phyloP scores from a whole-genome alignment of 345 rosid genomes.

The Camelina sativa region DNA sequence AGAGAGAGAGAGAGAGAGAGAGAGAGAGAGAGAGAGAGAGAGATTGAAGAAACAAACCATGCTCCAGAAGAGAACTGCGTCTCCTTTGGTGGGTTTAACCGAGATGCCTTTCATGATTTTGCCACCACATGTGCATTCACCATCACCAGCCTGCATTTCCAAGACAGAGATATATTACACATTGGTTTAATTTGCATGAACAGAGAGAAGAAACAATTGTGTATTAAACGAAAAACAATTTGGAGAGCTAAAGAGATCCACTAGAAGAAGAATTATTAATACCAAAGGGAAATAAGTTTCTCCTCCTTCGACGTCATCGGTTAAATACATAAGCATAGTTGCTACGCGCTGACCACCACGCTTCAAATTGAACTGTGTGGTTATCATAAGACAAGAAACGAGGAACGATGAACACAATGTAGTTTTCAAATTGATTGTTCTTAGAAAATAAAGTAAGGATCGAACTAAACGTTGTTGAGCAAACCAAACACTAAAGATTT shows the following conservation, averaged over 20 bases:
- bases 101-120: slow-evolving; percentile 72
- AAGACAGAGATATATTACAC: not conserved
- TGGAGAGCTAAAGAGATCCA: slow-evolving; percentile 4
- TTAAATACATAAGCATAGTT: slow-evolving; percentile 93
- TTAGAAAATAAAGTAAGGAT: not conserved
- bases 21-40: not conserved
- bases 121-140: slow-evolving; percentile 88
- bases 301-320: slow-evolving; percentile 90
- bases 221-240: not conserved
- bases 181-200: slow-evolving; percentile 14
- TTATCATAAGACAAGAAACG: slow-evolving; percentile 11
- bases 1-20: not conserved
- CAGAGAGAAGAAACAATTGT: not conserved
- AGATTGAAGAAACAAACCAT: slow-evolving; percentile 66
- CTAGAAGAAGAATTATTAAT: slow-evolving; percentile 27
- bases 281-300: slow-evolving; percentile 97
- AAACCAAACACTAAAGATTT: slow-evolving; percentile 5
- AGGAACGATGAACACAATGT: slow-evolving; percentile 1
- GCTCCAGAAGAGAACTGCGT: slow-evolving; percentile 98
- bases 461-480: not conserved
- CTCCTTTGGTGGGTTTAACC: slow-evolving; percentile 90
- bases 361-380: slow-evolving; percentile 75
- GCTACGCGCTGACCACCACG: slow-evolving; percentile 96
- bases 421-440: not conserved
- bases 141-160: slow-evolving; percentile 77